A percentile compares a stretch with the other conserved stretches of the same genome.
phyloP scores from a whole-genome alignment of 1,139 yeast genomes.

The Sugiyamaella xylanicola region DNA sequence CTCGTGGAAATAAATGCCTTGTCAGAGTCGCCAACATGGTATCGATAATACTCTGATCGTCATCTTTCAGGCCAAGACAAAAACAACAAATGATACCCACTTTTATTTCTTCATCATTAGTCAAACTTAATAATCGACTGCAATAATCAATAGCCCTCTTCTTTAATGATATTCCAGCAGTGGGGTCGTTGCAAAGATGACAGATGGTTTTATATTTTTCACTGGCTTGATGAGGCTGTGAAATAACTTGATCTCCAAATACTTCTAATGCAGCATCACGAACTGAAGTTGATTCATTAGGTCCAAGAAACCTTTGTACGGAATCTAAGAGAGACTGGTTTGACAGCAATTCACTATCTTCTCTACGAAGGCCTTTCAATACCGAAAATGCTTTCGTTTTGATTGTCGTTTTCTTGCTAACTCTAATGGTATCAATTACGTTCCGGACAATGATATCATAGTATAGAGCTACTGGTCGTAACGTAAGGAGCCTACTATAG shows the following conservation, averaged over 20 bases:
- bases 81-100: constrained; percentile 53
- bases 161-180: constrained; percentile 62
- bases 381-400: constrained; percentile 67
- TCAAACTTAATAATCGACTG: constrained; percentile 50
- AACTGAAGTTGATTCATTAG: constrained; percentile 68
- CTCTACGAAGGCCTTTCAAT: constrained; percentile 53
- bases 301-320: constrained; percentile 56
- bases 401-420: constrained; percentile 55
- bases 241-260: constrained; percentile 53
- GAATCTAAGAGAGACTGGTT: constrained; percentile 43
- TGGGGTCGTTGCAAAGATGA: constrained; percentile 51
- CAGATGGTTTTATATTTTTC: constrained; percentile 56
- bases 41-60: constrained; percentile 60
- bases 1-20: constrained; percentile 49
- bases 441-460: constrained; percentile 58
- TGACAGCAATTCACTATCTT: constrained; percentile 52
- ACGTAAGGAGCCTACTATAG: constrained; percentile 23
- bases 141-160: constrained; percentile 61
- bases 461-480: constrained; percentile 44
- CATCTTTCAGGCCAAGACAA: constrained; percentile 63
- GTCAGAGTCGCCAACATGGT: constrained; percentile 48
- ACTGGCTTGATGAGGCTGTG: constrained; percentile 50
- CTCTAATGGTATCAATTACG: constrained; percentile 53
- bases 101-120: constrained; percentile 43
- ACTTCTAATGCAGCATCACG: constrained; percentile 76